Evolutionary conservation across 345 rosid species (phyloP), one percentile per base, ranked within the genome.

Genomic region (Camelina neglecta): DNA sequence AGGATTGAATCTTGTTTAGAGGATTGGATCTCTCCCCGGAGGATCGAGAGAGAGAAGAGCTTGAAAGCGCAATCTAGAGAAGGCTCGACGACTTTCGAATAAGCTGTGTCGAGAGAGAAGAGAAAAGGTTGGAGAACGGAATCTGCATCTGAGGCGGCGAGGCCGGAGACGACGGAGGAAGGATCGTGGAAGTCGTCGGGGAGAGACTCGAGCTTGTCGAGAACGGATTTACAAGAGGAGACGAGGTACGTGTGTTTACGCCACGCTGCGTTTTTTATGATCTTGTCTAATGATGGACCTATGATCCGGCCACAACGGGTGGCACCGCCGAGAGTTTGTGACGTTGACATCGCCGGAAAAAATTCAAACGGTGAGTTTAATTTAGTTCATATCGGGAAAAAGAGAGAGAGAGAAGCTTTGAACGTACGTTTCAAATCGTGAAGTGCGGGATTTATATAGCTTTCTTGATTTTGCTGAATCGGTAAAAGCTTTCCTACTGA

Each of bases 191-290:
- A 42, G 56, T 69, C 60, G 69, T 84, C 86, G 77, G 85, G 70
- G 70, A 90, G 77, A 54, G 92, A 77, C 38, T 89, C 91, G 62
- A 95, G 96, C 65, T 69, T 83, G 82, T 95, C 96, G 71, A 95
- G 97, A 57, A 83, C 88, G 23, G 98, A 84, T 83, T 92, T 95
- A 79, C 96, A 92, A 10, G 98, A 75, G 65, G 97, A 80, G 62
- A 95, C 99, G 62, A 95, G 84, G 73, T 86, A 85, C 26, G 98
- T 85, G 75, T 95, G 99, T 74, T 95, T 95, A 36, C 99, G 81
- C 98, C 99, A 95, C 13, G 97, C 97, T 0, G 97, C 98, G 81
- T 95, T 95, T 59, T 95, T 95, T 2, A 95, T 84, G 84, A 95
- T 92, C 82, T 90, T 90, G 83, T 95, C 99, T 55, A 63, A 87